Base-by-base conservation (phyloP, 1,139 yeast species). In the Pichia sp. region DNA sequence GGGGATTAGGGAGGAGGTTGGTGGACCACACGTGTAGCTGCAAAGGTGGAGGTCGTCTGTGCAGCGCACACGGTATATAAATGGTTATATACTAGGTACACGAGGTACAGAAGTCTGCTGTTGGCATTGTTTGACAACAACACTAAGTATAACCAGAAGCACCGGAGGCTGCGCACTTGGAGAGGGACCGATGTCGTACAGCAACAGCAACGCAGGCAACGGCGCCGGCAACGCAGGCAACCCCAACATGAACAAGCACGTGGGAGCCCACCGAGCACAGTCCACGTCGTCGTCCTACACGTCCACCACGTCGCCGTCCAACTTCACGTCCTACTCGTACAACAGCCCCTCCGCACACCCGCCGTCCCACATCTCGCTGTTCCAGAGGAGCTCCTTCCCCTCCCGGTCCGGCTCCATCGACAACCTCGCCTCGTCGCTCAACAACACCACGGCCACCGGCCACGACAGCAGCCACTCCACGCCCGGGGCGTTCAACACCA, bases 241-340 rank as follows among this genome's bases (percentile, higher is more conserved):
- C 41, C 13, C 13, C 41, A n/a, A 10, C 13, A 13, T 36, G 13
- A n/a, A 45, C 26, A 38, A 45, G n/a, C 49, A 46, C 41, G 44
- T 36, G 30, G 45, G 47, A 19, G 40, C 44, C 13, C 55, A 47
- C 58, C 54, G 34, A 51, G 55, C 45, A 36, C 54, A 49, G 11
- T 55, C 56, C 1, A 45, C 65, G 4, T 62, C 65, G 2, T 61
- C 61, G 11, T 66, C 65, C 16, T 66, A 62, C 48, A 64, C 68
- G 6, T 63, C 67, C 8, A 61, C 63, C 2, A 63, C 67, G 34
- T 70, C 77, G 1, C 73, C 75, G 16, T 68, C 70, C 5, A 65
- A 65, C 52, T 65, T 62, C 49, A 62, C 55, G 3, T 52, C 57
- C 2, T 52, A 56, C 43, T 57, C 61, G 41, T 65, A 63, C 26